phyloP scores from a whole-genome alignment of 1,139 yeast species.

The Debaryomycetaceae sp. region DNA sequence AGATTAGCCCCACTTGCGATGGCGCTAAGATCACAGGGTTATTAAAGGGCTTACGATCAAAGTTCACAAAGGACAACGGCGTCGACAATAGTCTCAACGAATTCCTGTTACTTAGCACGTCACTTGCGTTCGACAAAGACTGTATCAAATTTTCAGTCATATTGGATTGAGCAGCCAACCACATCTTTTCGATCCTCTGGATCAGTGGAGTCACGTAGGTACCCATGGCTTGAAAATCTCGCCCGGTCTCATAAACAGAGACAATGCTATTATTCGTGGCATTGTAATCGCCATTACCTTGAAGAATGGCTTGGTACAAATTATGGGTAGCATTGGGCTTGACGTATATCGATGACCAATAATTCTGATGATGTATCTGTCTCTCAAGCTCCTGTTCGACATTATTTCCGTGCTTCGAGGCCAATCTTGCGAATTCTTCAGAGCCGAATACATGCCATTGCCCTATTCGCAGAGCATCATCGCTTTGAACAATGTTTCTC shows the following conservation, averaged over 20 bases:
- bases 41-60: slow-evolving; percentile 50
- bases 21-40: slow-evolving; percentile 59
- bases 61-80: slow-evolving; percentile 33
- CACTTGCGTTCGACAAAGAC: slow-evolving; percentile 8
- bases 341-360: slow-evolving; percentile 44
- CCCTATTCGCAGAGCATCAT: slow-evolving; percentile 22
- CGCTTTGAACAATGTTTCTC: slow-evolving; percentile 13
- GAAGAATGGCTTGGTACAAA: slow-evolving; percentile 23
- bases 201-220: slow-evolving; percentile 24
- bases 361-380: slow-evolving; percentile 41
- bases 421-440: slow-evolving; percentile 24
- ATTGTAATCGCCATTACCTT: slow-evolving; percentile 24
- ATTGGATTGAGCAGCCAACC: slow-evolving; percentile 14
- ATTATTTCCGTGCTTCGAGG: slow-evolving; percentile 28
- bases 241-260: slow-evolving; percentile 38
- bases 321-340: slow-evolving; percentile 35
- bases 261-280: slow-evolving; percentile 21
- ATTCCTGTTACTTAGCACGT: slow-evolving; percentile 11
- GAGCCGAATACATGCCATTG: slow-evolving; percentile 37
- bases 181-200: slow-evolving; percentile 14
- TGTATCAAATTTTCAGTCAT: slow-evolving; percentile 2
- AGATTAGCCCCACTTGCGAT: slow-evolving; percentile 72
- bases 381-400: slow-evolving; percentile 27
- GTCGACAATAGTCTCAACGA: slow-evolving; percentile 22
- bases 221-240: slow-evolving; percentile 33